Base-by-base conservation (phyloP, 768 basidiomycete genomes). In the Multifurca ochricompacta region DNA sequence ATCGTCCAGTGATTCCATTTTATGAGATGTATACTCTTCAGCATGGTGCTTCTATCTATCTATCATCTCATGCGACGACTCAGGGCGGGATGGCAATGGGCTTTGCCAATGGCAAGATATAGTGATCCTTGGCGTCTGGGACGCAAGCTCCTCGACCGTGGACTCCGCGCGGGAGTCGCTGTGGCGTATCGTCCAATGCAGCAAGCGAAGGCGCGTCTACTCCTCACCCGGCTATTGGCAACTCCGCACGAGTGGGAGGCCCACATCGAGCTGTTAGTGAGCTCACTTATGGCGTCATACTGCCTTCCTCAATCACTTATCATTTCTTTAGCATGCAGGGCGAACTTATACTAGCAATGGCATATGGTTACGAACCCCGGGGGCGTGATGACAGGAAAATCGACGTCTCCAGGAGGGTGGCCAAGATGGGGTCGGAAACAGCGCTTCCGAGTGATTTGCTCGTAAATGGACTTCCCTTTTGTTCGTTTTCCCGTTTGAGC, bases 11-110 rank as follows among this genome's bases (percentile, higher is more conserved):
- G 6, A 10, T 40, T 2, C 34, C 42, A 1, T 16, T 57, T 1
- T 6, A 3, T 6, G 51, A 57, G 16, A 52, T 57, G 56, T 57
- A 40, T 18, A n/a, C n/a, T n/a, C n/a, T n/a, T n/a, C n/a, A n/a
- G n/a, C n/a, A n/a, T n/a, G n/a, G n/a, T n/a, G n/a, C n/a, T n/a
- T n/a, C n/a, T n/a, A n/a, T n/a, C n/a, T n/a, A n/a, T n/a, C n/a
- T n/a, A n/a, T n/a, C n/a, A n/a, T n/a, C n/a, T n/a, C n/a, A n/a
- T n/a, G n/a, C n/a, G n/a, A 16, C 3, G 3, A 18, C 13, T 3
- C 8, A 43, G 48, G 48, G 27, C 32, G 27, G 2, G 19, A 30
- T 42, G 32, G 40, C 2, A 31, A 3, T 42, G 47, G 47, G 2
- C 28, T 16, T 4, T 56, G 4, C 39, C 48, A 4, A 4, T 43